These are phyloP conservation scores for Candida nanaspora DNA, from an alignment of 805 yeast species.

Conservation along the genomic window DNA sequence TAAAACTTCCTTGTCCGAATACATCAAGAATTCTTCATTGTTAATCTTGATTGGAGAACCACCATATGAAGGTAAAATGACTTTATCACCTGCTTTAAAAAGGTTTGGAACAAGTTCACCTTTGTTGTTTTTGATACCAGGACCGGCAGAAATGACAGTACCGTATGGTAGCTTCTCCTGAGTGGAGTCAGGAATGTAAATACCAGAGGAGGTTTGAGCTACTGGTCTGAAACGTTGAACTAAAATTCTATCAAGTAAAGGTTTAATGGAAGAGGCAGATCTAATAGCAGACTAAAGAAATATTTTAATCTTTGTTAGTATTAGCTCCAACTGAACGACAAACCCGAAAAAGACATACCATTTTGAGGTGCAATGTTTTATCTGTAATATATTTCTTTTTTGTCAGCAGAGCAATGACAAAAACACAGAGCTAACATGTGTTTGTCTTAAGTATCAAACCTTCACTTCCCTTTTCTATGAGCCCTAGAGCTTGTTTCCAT, in stretches of 20 bases:
- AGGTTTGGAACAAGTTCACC: slow-evolving; percentile 63
- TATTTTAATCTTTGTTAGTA: neutral
- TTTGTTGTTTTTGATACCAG: slow-evolving; percentile 66
- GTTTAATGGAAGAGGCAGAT: slow-evolving; percentile 73
- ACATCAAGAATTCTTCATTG: slow-evolving; percentile 47
- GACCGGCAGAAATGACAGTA: slow-evolving; percentile 83
- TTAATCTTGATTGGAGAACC: slow-evolving; percentile 80
- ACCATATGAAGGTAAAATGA: slow-evolving; percentile 83
- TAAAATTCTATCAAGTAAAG: slow-evolving; percentile 83
- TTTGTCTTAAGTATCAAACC: neutral
- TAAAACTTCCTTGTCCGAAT: slow-evolving; percentile 82
- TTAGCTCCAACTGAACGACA: neutral
- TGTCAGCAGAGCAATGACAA: neutral
- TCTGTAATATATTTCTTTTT: neutral
- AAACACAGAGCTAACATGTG: no score
- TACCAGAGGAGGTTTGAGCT: slow-evolving; percentile 86
- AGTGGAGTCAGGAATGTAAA: slow-evolving; percentile 90
- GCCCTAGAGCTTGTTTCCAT: neutral
- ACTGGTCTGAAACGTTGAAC: slow-evolving; percentile 91
- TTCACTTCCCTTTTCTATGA: neutral
- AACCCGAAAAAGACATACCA: neutral
- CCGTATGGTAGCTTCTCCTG: slow-evolving; percentile 86
- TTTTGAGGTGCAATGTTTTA: neutral
- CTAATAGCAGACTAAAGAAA: slow-evolving; percentile 31
- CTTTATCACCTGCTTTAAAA: slow-evolving; percentile 81